Conservation (phyloP, 2,329 filamentous ascomycete species). For the Lecanosticta acicola region DNA sequence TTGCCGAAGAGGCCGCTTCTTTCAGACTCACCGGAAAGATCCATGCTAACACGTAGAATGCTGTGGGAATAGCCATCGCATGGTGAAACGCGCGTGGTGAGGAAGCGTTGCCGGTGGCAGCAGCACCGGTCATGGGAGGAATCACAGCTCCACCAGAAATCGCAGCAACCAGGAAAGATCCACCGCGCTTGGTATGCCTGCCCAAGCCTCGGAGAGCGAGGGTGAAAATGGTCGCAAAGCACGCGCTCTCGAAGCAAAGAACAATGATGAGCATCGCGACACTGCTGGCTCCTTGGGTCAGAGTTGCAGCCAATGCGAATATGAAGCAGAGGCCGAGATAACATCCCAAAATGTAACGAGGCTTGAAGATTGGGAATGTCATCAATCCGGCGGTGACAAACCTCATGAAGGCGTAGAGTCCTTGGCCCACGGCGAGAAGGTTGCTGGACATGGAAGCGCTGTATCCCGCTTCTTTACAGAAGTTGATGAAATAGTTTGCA, state of each 20-base stretch:
- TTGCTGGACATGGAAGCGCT: neutral
- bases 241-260: neutral
- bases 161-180: neutral
- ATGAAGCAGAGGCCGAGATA: neutral
- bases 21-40: neutral
- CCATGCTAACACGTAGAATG: neutral
- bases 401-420: neutral
- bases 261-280: neutral
- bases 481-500: neutral
- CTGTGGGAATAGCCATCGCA: neutral
- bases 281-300: neutral
- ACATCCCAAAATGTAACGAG: neutral
- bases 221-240: neutral
- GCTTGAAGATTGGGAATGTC: neutral
- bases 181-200: neutral
- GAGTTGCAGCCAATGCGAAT: neutral
- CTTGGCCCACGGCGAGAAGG: neutral
- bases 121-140: neutral
- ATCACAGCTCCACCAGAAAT: neutral
- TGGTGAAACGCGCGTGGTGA: neutral
- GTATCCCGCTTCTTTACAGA: neutral
- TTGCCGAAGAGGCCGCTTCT: no score
- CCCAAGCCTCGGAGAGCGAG: neutral
- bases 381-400: neutral
- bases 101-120: neutral